Conservation (phyloP, 805 yeast genomes). For the Candida sphagnicola region DNA sequence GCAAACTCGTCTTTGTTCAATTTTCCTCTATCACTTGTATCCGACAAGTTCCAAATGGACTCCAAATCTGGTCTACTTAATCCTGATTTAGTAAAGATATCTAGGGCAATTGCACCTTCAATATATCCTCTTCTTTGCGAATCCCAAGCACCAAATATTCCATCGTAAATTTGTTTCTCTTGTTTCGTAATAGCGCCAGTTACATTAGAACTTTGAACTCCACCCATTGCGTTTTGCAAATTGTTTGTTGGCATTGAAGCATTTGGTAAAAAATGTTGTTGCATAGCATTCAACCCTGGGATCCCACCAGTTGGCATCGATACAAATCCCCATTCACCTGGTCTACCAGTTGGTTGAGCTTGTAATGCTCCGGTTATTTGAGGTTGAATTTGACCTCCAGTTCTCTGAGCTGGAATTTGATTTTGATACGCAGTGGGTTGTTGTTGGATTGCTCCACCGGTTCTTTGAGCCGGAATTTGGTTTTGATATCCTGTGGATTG, state of each 20-base stretch:
- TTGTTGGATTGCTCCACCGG: constrained; percentile 22
- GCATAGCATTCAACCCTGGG: constrained; percentile 66
- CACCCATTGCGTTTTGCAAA: constrained; percentile 42
- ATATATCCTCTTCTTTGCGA: constrained; percentile 60
- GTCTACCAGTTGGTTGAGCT: constrained; percentile 60
- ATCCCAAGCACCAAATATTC: constrained; percentile 88
- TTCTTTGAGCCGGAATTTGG: constrained; percentile 16
- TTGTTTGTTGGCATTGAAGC: constrained; percentile 33
- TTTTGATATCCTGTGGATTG: constrained; percentile 19
- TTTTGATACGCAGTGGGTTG: constrained; percentile 18
- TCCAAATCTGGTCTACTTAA: constrained; percentile 81
- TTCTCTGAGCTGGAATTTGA: constrained; percentile 16
- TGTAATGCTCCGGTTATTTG: constrained; percentile 44
- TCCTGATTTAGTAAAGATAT: constrained; percentile 88
- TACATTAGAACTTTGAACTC: constrained; percentile 48
- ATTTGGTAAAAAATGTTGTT: constrained; percentile 61
- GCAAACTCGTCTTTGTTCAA: constrained; percentile 89
- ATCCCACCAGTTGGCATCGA: constrained; percentile 66
- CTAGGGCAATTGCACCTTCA: constrained; percentile 78
- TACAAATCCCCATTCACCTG: constrained; percentile 80
- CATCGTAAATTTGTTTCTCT: constrained; percentile 82
- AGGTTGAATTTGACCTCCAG: constrained; percentile 28
- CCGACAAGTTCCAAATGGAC: constrained; percentile 86
- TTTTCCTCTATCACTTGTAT: constrained; percentile 75
- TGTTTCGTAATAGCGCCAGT: constrained; percentile 83